Percentiles rank a stretch among this genome's conserved stretches.
Evolutionary conservation across 2,329 filamentous ascomycete genomes (phyloP).

Genomic region (Magnaporthales sp.): DNA sequence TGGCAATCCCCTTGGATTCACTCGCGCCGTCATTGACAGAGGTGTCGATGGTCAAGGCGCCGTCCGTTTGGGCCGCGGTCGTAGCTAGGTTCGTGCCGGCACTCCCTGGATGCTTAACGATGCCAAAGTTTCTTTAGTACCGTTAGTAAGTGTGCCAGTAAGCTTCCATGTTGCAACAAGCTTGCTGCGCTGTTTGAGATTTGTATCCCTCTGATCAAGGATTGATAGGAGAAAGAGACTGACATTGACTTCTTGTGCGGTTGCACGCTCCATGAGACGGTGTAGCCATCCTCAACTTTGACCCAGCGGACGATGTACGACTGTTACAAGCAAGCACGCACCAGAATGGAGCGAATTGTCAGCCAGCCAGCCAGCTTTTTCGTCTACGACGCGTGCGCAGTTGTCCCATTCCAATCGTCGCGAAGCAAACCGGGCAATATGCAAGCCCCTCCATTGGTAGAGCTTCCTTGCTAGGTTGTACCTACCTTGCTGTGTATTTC

Average conservation of each 20-base stretch:
- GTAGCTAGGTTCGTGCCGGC: conserved; percentile 42
- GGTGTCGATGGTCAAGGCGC: conserved; percentile 28
- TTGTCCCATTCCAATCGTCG: not conserved
- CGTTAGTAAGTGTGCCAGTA: not conserved
- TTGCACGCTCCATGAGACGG: conserved; percentile 95
- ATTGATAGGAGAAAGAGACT: conserved; percentile 13
- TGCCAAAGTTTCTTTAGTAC: conserved; percentile 70
- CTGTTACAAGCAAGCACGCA: conserved; percentile 35
- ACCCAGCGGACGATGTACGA: conserved; percentile 98
- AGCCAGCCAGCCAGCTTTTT: conserved; percentile 1
- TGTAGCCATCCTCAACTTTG: conserved; percentile 79
- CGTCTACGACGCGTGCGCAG: not conserved
- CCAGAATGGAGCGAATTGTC: conserved; percentile 8
- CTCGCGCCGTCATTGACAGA: conserved; percentile 22
- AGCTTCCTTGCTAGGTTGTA: conserved; percentile 10
- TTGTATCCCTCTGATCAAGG: not conserved
- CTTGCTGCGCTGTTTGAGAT: not conserved
- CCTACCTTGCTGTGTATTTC: conserved; percentile 95
- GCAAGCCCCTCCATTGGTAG: not conserved
- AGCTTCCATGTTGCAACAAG: not conserved
- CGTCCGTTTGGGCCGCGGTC: conserved; percentile 16
- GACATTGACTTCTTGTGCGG: conserved; percentile 96
- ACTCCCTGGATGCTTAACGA: conserved; percentile 91
- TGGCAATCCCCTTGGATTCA: conserved; percentile 26
- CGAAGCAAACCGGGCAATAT: not conserved